Conservation (phyloP, 2,329 filamentous ascomycete genomes). For the Exophiala sideris region DNA sequence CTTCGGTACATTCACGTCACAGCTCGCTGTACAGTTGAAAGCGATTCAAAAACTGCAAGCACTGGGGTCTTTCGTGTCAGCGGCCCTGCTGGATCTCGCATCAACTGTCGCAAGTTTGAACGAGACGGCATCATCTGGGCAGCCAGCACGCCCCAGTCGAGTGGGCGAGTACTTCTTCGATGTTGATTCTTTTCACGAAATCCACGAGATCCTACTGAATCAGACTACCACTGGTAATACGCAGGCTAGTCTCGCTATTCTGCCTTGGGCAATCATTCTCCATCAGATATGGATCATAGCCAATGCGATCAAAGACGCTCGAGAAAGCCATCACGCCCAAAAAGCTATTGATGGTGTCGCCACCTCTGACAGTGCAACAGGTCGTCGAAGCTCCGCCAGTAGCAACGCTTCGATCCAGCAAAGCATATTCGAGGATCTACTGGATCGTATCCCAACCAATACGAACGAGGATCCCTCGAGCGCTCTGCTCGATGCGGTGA, state of each 20-base stretch:
- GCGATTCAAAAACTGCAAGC: conserved; percentile 19
- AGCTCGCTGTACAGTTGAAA: conserved; percentile 9
- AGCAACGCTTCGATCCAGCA: conserved; percentile 34
- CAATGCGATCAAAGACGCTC: conserved; percentile 57
- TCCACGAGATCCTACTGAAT: conserved; percentile 68
- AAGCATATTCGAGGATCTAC: conserved; percentile 46
- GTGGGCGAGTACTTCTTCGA: conserved; percentile 52
- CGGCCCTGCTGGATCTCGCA: conserved; percentile 18
- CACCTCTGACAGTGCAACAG: conserved; percentile 28
- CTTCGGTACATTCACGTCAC: conserved; percentile 20
- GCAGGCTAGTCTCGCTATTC: conserved; percentile 68
- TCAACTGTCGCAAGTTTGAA: conserved; percentile 16
- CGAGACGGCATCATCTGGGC: conserved; percentile 8
- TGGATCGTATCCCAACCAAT: conserved; percentile 43
- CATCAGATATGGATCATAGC: conserved; percentile 65
- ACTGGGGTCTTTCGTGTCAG: conserved; percentile 10
- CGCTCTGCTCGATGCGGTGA: conserved; percentile 46
- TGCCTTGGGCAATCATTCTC: conserved; percentile 77
- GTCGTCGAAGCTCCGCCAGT: conserved; percentile 29
- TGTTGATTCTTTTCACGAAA: conserved; percentile 64
- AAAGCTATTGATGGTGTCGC: conserved; percentile 41
- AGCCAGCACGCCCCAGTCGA: conserved; percentile 6
- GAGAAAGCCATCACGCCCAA: conserved; percentile 42
- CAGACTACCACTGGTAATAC: conserved; percentile 56
- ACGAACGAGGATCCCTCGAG: conserved; percentile 47